Evolutionary conservation across 768 basidiomycete species (phyloP).

Genomic region (Harrya chromipes): DNA sequence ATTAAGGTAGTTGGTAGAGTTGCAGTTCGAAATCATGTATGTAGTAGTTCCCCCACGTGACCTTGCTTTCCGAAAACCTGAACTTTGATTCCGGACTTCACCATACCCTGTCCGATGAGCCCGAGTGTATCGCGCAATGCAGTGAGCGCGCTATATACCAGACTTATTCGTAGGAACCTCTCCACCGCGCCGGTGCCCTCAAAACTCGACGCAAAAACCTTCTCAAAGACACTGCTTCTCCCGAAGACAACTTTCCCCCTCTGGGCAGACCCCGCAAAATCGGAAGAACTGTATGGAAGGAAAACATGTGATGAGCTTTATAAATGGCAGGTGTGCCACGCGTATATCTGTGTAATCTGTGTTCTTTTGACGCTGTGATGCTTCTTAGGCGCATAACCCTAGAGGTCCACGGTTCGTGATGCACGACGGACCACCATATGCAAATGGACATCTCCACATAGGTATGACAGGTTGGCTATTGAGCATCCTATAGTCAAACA

Average conservation of each 20-base stretch:
- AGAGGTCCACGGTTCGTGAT: constrained; percentile 74
- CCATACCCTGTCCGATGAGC: constrained; percentile 12
- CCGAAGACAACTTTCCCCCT: constrained; percentile 82
- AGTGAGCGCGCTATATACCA: constrained; percentile 7
- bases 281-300: constrained; percentile 54
- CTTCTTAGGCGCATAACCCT: constrained; percentile 57
- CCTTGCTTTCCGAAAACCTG: no score
- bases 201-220: constrained; percentile 35
- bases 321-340: constrained; percentile 62
- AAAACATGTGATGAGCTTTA: constrained; percentile 77
- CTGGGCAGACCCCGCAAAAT: constrained; percentile 60
- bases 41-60: no score
- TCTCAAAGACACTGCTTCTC: constrained; percentile 65
- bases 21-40: no score
- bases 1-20: no score
- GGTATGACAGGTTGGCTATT: constrained; percentile 44
- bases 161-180: constrained; percentile 11
- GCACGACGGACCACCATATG: constrained; percentile 97
- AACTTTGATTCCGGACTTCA: no score
- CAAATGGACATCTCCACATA: constrained; percentile 94
- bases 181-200: constrained; percentile 9
- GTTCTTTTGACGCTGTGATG: neutral
- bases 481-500: neutral
- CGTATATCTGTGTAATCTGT: neutral
- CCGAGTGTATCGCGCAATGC: constrained; percentile 17